Conservation (phyloP, 73 alveolate genomes). For the Breviolum minutum region DNA sequence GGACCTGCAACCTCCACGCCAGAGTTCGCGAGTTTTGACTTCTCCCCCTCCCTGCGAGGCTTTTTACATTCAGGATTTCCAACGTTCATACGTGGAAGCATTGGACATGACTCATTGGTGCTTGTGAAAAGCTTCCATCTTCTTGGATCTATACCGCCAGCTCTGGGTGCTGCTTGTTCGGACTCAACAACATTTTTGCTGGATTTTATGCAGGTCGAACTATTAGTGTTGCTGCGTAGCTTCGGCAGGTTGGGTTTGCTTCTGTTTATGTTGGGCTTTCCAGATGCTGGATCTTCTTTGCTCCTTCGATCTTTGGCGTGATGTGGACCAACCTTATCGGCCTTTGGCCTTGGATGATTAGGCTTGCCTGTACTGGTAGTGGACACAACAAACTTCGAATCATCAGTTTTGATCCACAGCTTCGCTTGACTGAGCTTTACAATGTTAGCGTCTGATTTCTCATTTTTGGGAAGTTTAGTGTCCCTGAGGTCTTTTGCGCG, state of each 20-base stretch:
- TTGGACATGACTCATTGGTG: constrained; percentile 10
- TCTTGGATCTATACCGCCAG: background rate
- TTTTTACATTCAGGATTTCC: background rate
- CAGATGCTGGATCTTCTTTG: background rate
- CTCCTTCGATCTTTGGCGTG: background rate
- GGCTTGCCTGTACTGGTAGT: background rate
- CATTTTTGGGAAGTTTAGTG: background rate
- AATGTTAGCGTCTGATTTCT: background rate
- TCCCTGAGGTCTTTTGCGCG: constrained; percentile 3
- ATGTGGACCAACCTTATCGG: background rate
- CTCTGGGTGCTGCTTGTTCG: background rate
- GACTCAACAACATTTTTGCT: background rate
- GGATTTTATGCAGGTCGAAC: background rate
- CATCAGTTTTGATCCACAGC: background rate
- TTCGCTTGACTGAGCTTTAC: background rate
- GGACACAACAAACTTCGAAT: background rate
- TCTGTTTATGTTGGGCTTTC: background rate
- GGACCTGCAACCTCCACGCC: background rate
- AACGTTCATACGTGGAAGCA: background rate
- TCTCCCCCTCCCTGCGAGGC: background rate
- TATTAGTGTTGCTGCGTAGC: constrained; percentile 17
- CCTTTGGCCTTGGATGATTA: background rate
- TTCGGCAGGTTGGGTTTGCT: background rate
- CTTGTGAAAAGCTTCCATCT: background rate
- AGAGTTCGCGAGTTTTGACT: background rate